phyloP scores from a whole-genome alignment of 202 grass and related monocot species.

The Thinopyrum obtusiflorum region DNA sequence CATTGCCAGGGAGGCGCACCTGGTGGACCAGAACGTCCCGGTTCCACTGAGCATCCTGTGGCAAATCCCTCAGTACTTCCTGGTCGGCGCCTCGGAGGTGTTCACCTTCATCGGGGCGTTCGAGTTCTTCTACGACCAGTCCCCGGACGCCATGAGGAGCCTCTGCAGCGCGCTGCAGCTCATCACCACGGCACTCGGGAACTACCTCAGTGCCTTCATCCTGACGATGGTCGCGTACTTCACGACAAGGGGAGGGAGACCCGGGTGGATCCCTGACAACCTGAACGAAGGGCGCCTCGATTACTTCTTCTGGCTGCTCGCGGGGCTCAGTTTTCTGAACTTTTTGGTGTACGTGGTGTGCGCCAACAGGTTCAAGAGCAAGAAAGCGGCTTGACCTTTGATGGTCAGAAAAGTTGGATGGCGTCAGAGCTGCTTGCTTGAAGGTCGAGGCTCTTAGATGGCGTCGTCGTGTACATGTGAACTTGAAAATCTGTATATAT shows the following conservation, averaged over 20 bases:
- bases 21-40: slow-evolving; percentile 63
- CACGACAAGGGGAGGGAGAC: slow-evolving; percentile 58
- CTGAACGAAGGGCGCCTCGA: slow-evolving; percentile 77
- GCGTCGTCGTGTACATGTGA: background rate
- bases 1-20: slow-evolving; percentile 45
- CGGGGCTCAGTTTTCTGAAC: slow-evolving; percentile 70
- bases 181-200: slow-evolving; percentile 57
- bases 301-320: slow-evolving; percentile 86
- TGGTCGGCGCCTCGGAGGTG: slow-evolving; percentile 69
- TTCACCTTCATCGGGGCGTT: slow-evolving; percentile 80
- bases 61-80: slow-evolving; percentile 86
- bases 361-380: slow-evolving; percentile 63
- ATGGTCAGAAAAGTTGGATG: background rate
- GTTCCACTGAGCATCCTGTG: slow-evolving; percentile 86
- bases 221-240: slow-evolving; percentile 70
- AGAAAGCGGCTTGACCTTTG: slow-evolving; percentile 61
- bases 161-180: slow-evolving; percentile 78
- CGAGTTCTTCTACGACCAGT: slow-evolving; percentile 87
- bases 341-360: slow-evolving; percentile 59
- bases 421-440: slow-evolving; percentile 14
- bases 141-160: slow-evolving; percentile 84
- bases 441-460: background rate
- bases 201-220: slow-evolving; percentile 80
- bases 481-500: slow-evolving; percentile 26
- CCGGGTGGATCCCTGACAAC: slow-evolving; percentile 90